A percentile compares a stretch with the other conserved stretches of the same genome.
phyloP scores from a whole-genome alignment of 1,139 yeast species.

The Candida smagusa region DNA sequence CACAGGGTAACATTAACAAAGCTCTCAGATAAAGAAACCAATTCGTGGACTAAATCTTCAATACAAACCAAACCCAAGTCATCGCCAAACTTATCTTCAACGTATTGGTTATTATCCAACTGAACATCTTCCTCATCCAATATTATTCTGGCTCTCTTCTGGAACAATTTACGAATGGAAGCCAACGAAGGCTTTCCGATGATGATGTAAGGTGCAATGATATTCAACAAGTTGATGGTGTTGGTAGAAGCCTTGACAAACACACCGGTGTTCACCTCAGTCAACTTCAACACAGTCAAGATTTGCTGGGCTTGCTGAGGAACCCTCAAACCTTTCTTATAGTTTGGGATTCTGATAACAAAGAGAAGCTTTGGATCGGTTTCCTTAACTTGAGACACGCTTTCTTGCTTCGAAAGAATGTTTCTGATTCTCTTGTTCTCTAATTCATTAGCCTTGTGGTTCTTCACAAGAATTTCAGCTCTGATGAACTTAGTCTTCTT shows the following conservation, averaged over 20 bases:
- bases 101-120: slow-evolving; percentile 68
- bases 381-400: slow-evolving; percentile 9
- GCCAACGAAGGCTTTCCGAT: slow-evolving; percentile 70
- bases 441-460: slow-evolving; percentile 59
- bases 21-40: slow-evolving; percentile 57
- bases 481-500: slow-evolving; percentile 56
- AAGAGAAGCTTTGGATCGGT: slow-evolving; percentile 52
- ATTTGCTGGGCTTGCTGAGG: slow-evolving; percentile 66
- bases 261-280: slow-evolving; percentile 62
- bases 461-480: slow-evolving; percentile 70
- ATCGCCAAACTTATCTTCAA: slow-evolving; percentile 67
- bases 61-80: slow-evolving; percentile 70
- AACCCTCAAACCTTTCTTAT: slow-evolving; percentile 54
- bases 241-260: slow-evolving; percentile 60
- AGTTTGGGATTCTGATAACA: slow-evolving; percentile 62
- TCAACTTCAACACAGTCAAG: slow-evolving; percentile 56
- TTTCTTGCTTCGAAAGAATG: slow-evolving; percentile 34
- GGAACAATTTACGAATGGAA: slow-evolving; percentile 68
- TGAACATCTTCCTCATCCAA: slow-evolving; percentile 38
- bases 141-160: slow-evolving; percentile 66
- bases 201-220: slow-evolving; percentile 69
- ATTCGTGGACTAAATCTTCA: slow-evolving; percentile 74
- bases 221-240: slow-evolving; percentile 57
- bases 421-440: slow-evolving; percentile 67
- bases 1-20: slow-evolving; percentile 60